A percentile compares a stretch with the other conserved stretches of the same genome.
Conservation (phyloP, 345 rosid genomes). For the Dipteronia sinensis region DNA sequence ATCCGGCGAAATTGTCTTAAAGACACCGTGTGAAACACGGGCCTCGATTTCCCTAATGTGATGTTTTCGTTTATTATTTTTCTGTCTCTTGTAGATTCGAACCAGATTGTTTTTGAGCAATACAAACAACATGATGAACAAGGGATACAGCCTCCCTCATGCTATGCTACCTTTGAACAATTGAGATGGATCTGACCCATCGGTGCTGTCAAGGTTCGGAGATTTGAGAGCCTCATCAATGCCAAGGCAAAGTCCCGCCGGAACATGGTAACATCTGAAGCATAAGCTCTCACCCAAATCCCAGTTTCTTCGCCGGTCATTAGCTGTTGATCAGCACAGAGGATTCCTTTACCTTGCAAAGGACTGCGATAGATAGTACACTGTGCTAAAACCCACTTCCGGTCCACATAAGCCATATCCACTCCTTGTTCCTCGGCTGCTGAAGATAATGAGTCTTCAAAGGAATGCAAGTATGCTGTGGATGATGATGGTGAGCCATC, state of each 20-base stretch:
- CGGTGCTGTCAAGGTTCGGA: constrained; percentile 55
- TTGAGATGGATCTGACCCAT: constrained; percentile 58
- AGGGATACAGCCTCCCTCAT: too few relatives aligned
- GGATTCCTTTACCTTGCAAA: constrained; percentile 54
- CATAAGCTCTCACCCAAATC: constrained; percentile 68
- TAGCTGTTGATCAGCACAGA: constrained; percentile 76
- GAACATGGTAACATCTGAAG: constrained; percentile 57
- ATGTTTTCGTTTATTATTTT: too few relatives aligned
- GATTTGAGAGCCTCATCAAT: constrained; percentile 76
- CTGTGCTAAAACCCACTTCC: constrained; percentile 59
- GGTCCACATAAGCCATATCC: constrained; percentile 45
- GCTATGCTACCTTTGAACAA: constrained; percentile 48
- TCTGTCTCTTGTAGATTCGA: too few relatives aligned
- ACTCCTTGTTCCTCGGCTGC: constrained; percentile 33
- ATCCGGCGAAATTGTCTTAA: too few relatives aligned
- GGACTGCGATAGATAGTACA: too few relatives aligned
- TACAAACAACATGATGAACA: too few relatives aligned
- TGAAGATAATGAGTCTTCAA: constrained; percentile 18
- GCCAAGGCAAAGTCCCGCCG: constrained; percentile 52
- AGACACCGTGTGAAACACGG: too few relatives aligned
- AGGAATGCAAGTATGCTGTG: constrained; percentile 20
- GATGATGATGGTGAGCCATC: constrained; percentile 21
- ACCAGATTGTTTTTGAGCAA: too few relatives aligned
- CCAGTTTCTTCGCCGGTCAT: constrained; percentile 56
- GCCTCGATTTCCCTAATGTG: too few relatives aligned